Conservation (phyloP, 495 filamentous ascomycete genomes). For the Xylaria acuta region DNA sequence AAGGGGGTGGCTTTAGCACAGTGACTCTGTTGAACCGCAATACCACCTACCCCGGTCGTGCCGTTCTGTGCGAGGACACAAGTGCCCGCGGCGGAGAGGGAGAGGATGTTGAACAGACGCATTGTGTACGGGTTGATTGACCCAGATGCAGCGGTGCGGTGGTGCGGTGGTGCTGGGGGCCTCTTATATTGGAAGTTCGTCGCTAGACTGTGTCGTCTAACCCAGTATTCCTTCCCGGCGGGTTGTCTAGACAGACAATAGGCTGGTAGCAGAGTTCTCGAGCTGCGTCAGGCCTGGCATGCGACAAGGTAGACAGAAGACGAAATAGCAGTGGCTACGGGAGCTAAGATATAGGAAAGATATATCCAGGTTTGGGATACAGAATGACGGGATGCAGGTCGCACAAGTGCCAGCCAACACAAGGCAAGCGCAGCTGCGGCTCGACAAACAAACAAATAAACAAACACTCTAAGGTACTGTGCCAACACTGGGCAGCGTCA, state of each 20-base stretch:
- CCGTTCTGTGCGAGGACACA: slow-evolving; percentile 47
- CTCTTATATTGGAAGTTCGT: neutral
- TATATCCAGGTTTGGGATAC: neutral
- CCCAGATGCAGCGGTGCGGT: neutral
- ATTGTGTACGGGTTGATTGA: neutral
- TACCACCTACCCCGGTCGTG: slow-evolving; percentile 43
- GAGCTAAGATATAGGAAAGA: neutral
- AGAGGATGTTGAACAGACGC: slow-evolving; percentile 4
- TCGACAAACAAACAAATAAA: slow-evolving; percentile 11
- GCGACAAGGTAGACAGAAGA: neutral
- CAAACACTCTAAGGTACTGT: no score
- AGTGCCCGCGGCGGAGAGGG: slow-evolving; percentile 8
- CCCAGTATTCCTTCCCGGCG: neutral
- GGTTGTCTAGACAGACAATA: neutral
- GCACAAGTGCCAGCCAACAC: slow-evolving; percentile 1
- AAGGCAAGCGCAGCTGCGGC: slow-evolving; percentile 8
- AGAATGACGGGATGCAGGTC: slow-evolving; percentile 1
- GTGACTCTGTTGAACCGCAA: slow-evolving; percentile 6
- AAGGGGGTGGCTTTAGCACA: neutral
- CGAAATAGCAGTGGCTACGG: neutral
- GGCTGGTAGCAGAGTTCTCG: neutral
- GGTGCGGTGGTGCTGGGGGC: no score
- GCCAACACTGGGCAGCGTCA: neutral
- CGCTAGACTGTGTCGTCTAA: neutral
- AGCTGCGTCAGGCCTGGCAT: neutral